Evolutionary conservation across 352 stramenopile species (phyloP), one percentile per base, ranked within the genome.

Genomic region (Plasmopara muralis): DNA sequence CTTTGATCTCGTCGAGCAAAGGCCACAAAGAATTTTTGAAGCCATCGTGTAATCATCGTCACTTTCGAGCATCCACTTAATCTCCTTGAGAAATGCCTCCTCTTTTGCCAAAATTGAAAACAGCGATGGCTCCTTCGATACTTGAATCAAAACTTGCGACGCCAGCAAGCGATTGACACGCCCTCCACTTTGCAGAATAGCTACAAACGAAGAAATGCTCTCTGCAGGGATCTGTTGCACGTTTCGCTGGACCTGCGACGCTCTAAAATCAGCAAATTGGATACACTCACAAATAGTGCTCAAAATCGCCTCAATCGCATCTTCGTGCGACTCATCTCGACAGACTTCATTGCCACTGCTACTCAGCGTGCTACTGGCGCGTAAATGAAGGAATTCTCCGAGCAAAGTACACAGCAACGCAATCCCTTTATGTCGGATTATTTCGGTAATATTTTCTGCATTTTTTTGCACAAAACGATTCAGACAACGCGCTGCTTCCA

Each of bases 401-500:
- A 91, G 51, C 10, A 85, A 43, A 6, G 53, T 59, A 34, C 77
- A 83, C 41, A 93, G 46, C 28, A 83, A 50, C 20, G 55, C 47
- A 29, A 90, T 67, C 0, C 78, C 78, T 29, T 74, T 74, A 34
- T 80, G 68, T 13, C 70, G 57, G 0, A 66, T 76, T 20, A 91
- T 65, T 31, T 92, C 79, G 5, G 68, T 45, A n/a, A 82, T 85
- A 45, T 89, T 92, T 5, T 83, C 72, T 6, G 60, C 48, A 49
- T 91, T 90, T 50, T 91, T 84, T 16, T 68, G 56, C 29, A 90
- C 72, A 51, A 79, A 94, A 35, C 70, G 70, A 37, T 85, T 87
- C 20, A 94, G 34, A 30, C 83, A 91, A 5, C 78, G 71, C 2
- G 69, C 77, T 4, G 75, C 77, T 61, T 94, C 81, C 7, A 90